Conservation (phyloP, 306 rosid genomes). For the Purshia tridentata region DNA sequence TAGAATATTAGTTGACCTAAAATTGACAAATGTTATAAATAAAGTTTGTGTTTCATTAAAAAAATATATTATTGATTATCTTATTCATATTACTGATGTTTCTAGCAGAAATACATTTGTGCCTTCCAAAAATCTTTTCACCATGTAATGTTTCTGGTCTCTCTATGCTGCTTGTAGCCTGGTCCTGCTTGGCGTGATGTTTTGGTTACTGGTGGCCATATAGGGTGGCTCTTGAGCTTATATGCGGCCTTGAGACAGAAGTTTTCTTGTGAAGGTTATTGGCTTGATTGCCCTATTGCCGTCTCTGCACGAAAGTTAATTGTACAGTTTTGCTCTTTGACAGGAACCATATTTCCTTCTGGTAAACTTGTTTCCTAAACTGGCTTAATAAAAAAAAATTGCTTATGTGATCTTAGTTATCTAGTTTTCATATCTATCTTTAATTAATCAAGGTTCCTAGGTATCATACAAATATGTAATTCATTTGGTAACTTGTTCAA, state of each 20-base stretch:
- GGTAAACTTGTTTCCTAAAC: conserved; percentile 50
- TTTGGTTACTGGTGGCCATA: conserved; percentile 69
- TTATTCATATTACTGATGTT: conserved; percentile 3
- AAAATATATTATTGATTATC: background rate
- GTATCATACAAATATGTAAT: conserved; percentile 20
- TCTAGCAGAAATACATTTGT: background rate
- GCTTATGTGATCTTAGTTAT: background rate
- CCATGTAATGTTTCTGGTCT: conserved; percentile 12
- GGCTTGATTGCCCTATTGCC: conserved; percentile 93
- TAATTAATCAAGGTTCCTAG: conserved; percentile 14
- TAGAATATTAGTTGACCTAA: background rate
- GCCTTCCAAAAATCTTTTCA: background rate
- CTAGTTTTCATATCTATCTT: conserved; percentile 2
- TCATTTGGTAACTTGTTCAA: conserved; percentile 26
- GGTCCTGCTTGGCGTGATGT: conserved; percentile 87
- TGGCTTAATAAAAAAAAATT: background rate
- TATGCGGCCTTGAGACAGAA: conserved; percentile 77
- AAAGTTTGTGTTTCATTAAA: background rate
- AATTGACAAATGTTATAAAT: background rate
- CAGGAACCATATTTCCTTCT: conserved; percentile 75
- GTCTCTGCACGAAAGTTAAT: conserved; percentile 84
- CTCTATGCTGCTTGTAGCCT: conserved; percentile 62
- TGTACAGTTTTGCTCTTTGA: conserved; percentile 81
- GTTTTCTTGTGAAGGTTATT: conserved; percentile 74
- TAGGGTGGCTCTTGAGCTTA: conserved; percentile 85